Base-by-base conservation (phyloP, 2,329 filamentous ascomycete genomes). In the Westerdykella aurantiaca region DNA sequence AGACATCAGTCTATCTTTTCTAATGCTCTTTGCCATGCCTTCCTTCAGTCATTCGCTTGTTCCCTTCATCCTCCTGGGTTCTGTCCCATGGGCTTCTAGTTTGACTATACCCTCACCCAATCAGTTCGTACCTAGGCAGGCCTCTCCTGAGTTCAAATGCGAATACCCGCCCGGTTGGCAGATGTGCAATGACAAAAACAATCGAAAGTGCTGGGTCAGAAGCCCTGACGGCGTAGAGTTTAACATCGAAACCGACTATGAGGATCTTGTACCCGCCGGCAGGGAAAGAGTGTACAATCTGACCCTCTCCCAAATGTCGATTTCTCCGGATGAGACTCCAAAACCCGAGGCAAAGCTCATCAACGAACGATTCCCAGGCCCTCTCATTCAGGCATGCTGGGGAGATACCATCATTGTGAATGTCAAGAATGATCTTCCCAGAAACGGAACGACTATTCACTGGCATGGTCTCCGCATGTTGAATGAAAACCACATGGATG, bases 381-480 rank as follows among this genome's bases (percentile, higher is more conserved):
- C 41, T 6, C 34, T 55, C 2, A 53, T 58, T 23, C 51, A 58
- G 42, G 55, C 51, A n/a, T 58, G 54, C 37, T 57, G 53, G 53
- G 53, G 53, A n/a, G 53, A 57, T 34, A 55, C 52, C 21, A 31
- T 57, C 11, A 29, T 49, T 11, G 44, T 58, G 39, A 50, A 52
- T 25, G 73, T 83, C 9, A 75, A 64, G 31, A 83, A 83, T 58
- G 41, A 63, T 37, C 44, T 75, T 63, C 60, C 63, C 12, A 55
- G 72, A 50, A 82, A 83, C 34, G 78, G 79, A 31, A 82, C 78
- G 5, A 71, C 72, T 16, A 74, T 82, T n/a, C 80, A 83, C 55
- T 83, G 72, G 62, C 80, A 83, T 56, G 81, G 75, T 0, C 41
- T 84, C 40, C 70, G 78, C 4, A 82, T 56, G 69, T 70, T 52